Evolutionary conservation across 2,329 filamentous ascomycete species (phyloP).

Genomic region (Nannizziopsis arthrosporioides): DNA sequence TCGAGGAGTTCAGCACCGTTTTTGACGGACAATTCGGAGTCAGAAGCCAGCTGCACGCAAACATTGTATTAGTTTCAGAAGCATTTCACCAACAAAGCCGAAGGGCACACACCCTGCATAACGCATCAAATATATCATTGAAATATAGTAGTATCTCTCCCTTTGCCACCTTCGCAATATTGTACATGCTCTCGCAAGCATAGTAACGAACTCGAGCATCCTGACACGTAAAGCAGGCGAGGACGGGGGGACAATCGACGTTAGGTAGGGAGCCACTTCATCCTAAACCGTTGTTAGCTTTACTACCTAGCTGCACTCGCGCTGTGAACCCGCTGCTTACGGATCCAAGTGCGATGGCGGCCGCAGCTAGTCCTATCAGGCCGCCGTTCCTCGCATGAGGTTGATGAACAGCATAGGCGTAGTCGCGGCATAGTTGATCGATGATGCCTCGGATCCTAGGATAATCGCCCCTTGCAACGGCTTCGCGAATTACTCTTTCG

Average conservation of each 20-base stretch:
- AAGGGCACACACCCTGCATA: constrained; percentile 71
- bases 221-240: constrained; percentile 95
- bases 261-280: constrained; percentile 83
- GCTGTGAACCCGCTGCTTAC: constrained; percentile 45
- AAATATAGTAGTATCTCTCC: constrained; percentile 95
- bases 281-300: constrained; percentile 31
- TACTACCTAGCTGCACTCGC: background rate
- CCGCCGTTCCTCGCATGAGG: constrained; percentile 94
- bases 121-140: constrained; percentile 93
- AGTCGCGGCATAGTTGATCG: constrained; percentile 93
- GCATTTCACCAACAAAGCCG: constrained; percentile 13
- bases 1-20: constrained; percentile 94
- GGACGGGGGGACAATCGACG: constrained; percentile 91
- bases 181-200: constrained; percentile 99
- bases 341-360: constrained; percentile 84
- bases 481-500: constrained; percentile 79
- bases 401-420: constrained; percentile 86
- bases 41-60: constrained; percentile 63
- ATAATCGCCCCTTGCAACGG: constrained; percentile 63
- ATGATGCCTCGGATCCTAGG: constrained; percentile 75
- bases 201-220: constrained; percentile 96
- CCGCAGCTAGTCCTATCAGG: constrained; percentile 86
- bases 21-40: constrained; percentile 93
- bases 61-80: background rate
- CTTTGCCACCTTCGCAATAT: constrained; percentile 98